These are phyloP conservation scores for Scheffersomyces coipomensis DNA, from an alignment of 805 yeast genomes.

Conservation along the genomic window DNA sequence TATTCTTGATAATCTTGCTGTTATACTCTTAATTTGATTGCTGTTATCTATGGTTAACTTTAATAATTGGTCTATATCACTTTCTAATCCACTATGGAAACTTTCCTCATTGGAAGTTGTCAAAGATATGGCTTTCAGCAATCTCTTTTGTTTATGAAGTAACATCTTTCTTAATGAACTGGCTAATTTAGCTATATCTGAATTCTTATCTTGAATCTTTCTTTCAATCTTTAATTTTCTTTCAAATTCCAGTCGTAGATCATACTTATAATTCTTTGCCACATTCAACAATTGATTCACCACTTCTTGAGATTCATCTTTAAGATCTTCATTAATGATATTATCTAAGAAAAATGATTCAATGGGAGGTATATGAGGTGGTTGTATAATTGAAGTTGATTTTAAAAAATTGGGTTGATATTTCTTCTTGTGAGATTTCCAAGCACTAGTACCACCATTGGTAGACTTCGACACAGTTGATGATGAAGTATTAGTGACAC, in stretches of 20 bases:
- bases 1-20: conserved; percentile 9
- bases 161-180: conserved; percentile 17
- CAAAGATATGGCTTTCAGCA: conserved; percentile 5
- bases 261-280: conserved; percentile 31
- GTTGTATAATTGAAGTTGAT: neutral
- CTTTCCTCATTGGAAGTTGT: conserved; percentile 3
- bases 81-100: conserved; percentile 11
- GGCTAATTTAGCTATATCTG: conserved; percentile 30
- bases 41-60: conserved; percentile 12
- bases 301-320: conserved; percentile 28
- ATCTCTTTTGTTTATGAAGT: conserved; percentile 7
- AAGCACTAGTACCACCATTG: too few relatives aligned
- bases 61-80: conserved; percentile 8
- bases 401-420: neutral
- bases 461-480: too few relatives aligned
- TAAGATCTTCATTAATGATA: conserved; percentile 23
- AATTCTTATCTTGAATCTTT: conserved; percentile 38
- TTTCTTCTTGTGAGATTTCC: neutral
- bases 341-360: conserved; percentile 29
- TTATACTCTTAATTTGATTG: conserved; percentile 10
- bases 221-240: conserved; percentile 35
- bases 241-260: conserved; percentile 33
- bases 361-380: conserved; percentile 23
- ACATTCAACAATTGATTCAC: conserved; percentile 24
- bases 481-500: too few relatives aligned